phyloP scores from a whole-genome alignment of 2,329 filamentous ascomycete genomes.

The Ophiostoma sp. region DNA sequence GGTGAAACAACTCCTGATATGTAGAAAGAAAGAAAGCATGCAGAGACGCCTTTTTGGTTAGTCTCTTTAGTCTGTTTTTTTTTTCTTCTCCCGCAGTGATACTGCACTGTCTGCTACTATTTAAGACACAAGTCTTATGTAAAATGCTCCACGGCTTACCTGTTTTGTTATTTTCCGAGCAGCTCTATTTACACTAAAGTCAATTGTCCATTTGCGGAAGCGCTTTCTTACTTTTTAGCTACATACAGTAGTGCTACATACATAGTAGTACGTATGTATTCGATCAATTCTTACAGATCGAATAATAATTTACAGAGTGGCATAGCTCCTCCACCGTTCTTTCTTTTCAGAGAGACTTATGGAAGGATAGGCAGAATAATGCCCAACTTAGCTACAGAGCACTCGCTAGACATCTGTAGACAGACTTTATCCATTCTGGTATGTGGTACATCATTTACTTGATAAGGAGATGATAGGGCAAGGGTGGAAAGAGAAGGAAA shows the following conservation, averaged over 20 bases:
- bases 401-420: background rate
- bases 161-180: background rate
- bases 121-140: no score
- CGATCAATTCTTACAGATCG: background rate
- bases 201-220: background rate
- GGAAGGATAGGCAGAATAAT: background rate
- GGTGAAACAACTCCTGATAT: constrained; percentile 4
- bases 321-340: background rate
- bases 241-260: no score
- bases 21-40: background rate
- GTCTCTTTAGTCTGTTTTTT: background rate
- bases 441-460: background rate
- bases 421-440: background rate
- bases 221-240: background rate
- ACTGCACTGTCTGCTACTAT: background rate
- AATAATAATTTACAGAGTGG: background rate
- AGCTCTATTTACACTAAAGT: background rate
- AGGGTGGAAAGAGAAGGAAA: background rate
- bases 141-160: background rate
- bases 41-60: background rate
- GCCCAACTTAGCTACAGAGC: background rate
- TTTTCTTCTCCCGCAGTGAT: background rate
- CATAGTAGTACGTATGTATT: background rate
- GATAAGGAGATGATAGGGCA: background rate
- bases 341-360: background rate